Conservation (phyloP, 768 basidiomycete species). For the Pleurotus tuber-regium region DNA sequence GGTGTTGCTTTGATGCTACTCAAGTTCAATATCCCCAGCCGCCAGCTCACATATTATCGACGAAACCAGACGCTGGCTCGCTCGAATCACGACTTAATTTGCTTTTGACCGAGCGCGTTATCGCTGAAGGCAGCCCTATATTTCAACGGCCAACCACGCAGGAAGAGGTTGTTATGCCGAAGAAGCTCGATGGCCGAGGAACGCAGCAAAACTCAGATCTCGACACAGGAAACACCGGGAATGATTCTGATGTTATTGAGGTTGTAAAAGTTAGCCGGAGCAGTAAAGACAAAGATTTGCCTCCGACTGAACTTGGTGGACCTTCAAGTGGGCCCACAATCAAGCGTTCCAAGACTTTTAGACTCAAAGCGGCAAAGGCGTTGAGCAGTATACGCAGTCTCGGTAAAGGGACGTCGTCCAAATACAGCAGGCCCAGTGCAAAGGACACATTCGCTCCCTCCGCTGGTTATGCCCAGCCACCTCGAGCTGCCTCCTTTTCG, state of each 20-base stretch:
- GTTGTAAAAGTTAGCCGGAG: conserved; percentile 50
- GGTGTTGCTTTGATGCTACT: conserved; percentile 57
- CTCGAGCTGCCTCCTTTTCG: conserved; percentile 5
- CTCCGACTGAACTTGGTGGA: background rate
- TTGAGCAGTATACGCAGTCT: conserved; percentile 44
- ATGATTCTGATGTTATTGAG: conserved; percentile 59
- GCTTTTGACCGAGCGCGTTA: conserved; percentile 11
- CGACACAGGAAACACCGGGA: conserved; percentile 24
- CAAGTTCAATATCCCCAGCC: conserved; percentile 16
- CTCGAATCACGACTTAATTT: conserved; percentile 28
- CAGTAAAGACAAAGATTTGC: conserved; percentile 17
- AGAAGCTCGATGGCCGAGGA: conserved; percentile 13
- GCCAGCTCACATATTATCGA: conserved; percentile 5
- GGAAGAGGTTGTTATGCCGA: conserved; percentile 23
- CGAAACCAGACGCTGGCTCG: conserved; percentile 27
- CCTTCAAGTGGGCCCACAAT: conserved; percentile 15
- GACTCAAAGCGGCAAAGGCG: conserved; percentile 44
- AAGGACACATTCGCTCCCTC: conserved; percentile 32
- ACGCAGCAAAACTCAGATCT: conserved; percentile 13
- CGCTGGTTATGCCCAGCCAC: conserved; percentile 14
- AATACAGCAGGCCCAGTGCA: conserved; percentile 31
- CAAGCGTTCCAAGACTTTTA: conserved; percentile 41
- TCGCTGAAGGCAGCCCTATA: conserved; percentile 16
- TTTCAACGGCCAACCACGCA: conserved; percentile 18
- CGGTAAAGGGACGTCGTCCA: conserved; percentile 33